phyloP scores from a whole-genome alignment of 495 filamentous ascomycete genomes.

The Neurospora discreta region DNA sequence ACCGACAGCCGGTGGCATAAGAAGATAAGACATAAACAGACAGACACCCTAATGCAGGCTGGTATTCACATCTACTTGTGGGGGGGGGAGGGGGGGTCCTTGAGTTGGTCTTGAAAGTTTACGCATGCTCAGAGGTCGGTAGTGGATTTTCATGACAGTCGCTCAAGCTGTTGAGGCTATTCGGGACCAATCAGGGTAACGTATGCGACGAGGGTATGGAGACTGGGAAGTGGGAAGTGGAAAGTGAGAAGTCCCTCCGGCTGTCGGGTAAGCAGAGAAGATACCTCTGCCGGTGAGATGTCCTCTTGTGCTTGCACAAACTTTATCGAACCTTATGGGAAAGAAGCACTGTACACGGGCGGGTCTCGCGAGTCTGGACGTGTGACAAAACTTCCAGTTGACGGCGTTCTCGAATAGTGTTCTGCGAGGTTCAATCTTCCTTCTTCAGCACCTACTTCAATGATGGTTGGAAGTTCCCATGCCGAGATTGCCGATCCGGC shows the following conservation, averaged over 20 bases:
- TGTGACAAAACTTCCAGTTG: neutral
- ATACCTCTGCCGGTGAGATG: neutral
- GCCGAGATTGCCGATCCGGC: neutral
- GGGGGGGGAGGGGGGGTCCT: neutral
- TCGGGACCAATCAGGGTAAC: neutral
- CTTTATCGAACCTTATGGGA: too few species aligned
- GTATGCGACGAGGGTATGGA: neutral
- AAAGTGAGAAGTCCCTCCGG: neutral
- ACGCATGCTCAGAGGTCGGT: neutral
- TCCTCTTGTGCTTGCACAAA: neutral
- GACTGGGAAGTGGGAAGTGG: neutral
- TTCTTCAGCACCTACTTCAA: neutral
- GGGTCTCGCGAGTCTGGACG: too few species aligned
- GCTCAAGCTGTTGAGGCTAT: neutral
- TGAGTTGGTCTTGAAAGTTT: neutral
- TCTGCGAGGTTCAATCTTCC: neutral
- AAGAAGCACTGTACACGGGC: too few species aligned
- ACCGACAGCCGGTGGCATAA: neutral
- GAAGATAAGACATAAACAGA: neutral
- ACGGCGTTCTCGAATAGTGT: neutral
- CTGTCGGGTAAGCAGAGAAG: neutral
- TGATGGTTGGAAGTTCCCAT: neutral
- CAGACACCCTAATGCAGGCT: neutral
- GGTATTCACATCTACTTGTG: fast-evolving
- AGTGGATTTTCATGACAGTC: neutral